phyloP scores from a whole-genome alignment of 768 basidiomycete species.

The Mycena belliarum region DNA sequence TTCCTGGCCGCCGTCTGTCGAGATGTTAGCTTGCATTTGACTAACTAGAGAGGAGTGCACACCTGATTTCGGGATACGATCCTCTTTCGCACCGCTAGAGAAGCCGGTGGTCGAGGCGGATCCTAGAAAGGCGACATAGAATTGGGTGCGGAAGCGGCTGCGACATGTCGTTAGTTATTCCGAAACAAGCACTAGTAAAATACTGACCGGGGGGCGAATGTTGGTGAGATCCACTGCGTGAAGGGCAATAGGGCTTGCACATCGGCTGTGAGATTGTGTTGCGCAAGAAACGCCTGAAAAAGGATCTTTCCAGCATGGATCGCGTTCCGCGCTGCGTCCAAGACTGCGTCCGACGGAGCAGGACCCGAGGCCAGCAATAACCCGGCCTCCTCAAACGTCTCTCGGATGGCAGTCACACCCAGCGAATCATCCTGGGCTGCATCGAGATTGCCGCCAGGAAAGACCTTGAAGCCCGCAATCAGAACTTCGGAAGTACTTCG shows the following conservation, averaged over 20 bases:
- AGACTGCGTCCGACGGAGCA: constrained; percentile 34
- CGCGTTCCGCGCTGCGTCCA: constrained; percentile 56
- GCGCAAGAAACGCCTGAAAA: constrained; percentile 55
- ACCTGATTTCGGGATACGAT: constrained; percentile 63
- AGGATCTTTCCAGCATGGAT: constrained; percentile 53
- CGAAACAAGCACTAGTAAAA: not conserved
- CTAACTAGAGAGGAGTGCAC: not conserved
- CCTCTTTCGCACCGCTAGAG: constrained; percentile 54
- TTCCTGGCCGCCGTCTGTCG: constrained; percentile 63
- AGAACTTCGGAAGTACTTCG: not conserved
- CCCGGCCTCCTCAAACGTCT: constrained; percentile 79
- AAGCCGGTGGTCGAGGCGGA: constrained; percentile 45
- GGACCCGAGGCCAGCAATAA: constrained; percentile 53
- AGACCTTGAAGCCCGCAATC: constrained; percentile 49
- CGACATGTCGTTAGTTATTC: constrained; percentile 3
- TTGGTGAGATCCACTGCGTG: constrained; percentile 77
- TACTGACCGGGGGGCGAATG: constrained; percentile 48
- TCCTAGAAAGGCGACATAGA: constrained; percentile 66
- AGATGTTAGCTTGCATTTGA: not conserved
- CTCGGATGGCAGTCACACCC: constrained; percentile 65
- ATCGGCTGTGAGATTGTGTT: constrained; percentile 46
- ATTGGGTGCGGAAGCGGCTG: constrained; percentile 73
- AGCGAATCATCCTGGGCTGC: constrained; percentile 57
- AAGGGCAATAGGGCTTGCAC: constrained; percentile 58
- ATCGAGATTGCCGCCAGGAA: constrained; percentile 76